These are phyloP conservation scores for Wallacemonas sp. DNA, from an alignment of 208 protist genomes.

Conservation along the genomic window DNA sequence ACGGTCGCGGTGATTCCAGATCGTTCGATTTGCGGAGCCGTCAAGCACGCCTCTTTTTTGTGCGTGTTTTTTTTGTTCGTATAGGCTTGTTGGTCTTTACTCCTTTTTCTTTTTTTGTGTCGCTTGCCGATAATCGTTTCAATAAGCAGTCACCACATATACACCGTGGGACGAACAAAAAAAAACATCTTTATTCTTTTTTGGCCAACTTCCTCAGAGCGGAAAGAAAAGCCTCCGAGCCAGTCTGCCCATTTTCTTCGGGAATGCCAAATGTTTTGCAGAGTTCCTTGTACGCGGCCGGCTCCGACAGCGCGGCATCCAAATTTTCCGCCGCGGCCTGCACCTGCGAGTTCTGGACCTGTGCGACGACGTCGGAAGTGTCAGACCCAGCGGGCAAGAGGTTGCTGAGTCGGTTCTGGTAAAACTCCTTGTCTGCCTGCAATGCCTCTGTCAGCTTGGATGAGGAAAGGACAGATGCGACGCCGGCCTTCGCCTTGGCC, in stretches of 20 bases:
- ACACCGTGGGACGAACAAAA: too few relatives aligned
- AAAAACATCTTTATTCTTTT: constrained; percentile 23
- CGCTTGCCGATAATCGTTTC: constrained; percentile 4
- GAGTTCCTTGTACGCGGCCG: constrained; percentile 50
- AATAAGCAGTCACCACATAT: constrained; percentile 21
- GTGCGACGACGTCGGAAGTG: constrained; percentile 44
- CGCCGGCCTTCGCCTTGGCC: constrained; percentile 27
- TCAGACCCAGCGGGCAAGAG: constrained; percentile 45
- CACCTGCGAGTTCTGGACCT: constrained; percentile 75
- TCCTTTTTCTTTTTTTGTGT: constrained; percentile 14
- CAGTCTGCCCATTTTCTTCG: constrained; percentile 27
- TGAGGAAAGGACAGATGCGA: constrained; percentile 56
- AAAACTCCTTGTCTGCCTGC: constrained; percentile 57
- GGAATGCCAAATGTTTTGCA: constrained; percentile 54
- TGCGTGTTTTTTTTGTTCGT: background rate
- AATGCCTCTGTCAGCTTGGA: constrained; percentile 53
- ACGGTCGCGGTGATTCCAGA: too few relatives aligned
- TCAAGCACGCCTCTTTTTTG: too few relatives aligned
- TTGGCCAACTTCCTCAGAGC: constrained; percentile 45
- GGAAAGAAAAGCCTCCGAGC: constrained; percentile 56
- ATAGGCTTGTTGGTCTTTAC: background rate
- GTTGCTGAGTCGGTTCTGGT: constrained; percentile 40
- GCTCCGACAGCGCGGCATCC: constrained; percentile 47
- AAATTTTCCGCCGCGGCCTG: constrained; percentile 40
- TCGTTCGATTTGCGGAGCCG: too few relatives aligned